Conservation (phyloP, 768 basidiomycete genomes). For the Suillus lakei region DNA sequence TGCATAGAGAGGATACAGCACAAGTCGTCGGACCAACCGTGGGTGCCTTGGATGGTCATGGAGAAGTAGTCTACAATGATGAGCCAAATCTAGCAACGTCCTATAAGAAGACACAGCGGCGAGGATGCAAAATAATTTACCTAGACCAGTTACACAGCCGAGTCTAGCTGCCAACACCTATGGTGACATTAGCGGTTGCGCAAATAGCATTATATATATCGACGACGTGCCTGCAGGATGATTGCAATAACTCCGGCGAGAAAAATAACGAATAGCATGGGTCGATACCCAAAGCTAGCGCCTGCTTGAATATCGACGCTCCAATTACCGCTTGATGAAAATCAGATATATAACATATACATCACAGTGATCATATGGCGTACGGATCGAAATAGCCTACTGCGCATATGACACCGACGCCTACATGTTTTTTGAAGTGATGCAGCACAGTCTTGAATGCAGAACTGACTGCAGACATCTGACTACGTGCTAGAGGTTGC, state of each 20-base stretch:
- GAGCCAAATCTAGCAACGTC: constrained; percentile 44
- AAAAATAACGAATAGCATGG: constrained; percentile 50
- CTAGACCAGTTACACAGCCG: constrained; percentile 38
- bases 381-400: constrained; percentile 44
- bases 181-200: background rate
- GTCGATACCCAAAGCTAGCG: constrained; percentile 47
- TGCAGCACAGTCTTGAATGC: constrained; percentile 20
- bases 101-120: background rate
- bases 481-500: constrained; percentile 8
- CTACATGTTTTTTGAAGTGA: constrained; percentile 40
- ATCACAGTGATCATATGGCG: constrained; percentile 2
- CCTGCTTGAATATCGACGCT: constrained; percentile 50
- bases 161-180: constrained; percentile 48
- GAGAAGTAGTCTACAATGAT: constrained; percentile 52
- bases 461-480: constrained; percentile 9
- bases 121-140: constrained; percentile 13
- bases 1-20: constrained; percentile 52
- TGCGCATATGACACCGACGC: constrained; percentile 44
- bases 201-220: background rate
- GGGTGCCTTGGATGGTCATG: constrained; percentile 47
- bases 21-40: constrained; percentile 40
- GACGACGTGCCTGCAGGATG: constrained; percentile 39
- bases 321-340: constrained; percentile 42
- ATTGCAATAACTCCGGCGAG: constrained; percentile 49
- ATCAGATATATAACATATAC: background rate